These are phyloP conservation scores for Graphilbum fragrans DNA, from an alignment of 2,329 filamentous ascomycete genomes.

Conservation along the genomic window DNA sequence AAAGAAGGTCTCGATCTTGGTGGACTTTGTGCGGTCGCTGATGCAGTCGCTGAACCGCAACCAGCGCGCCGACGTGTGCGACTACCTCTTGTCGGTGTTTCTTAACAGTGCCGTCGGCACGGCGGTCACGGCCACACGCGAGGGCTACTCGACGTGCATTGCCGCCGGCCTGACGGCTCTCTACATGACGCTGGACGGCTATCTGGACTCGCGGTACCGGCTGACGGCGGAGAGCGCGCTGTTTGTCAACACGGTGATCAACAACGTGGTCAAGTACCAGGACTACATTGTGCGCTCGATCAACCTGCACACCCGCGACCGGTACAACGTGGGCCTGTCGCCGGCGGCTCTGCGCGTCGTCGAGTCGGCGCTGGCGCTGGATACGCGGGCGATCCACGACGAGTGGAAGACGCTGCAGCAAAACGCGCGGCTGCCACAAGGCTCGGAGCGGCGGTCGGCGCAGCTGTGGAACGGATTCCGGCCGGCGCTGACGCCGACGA, in stretches of 20 bases:
- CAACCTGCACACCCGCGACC: constrained; percentile 29
- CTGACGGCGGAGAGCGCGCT: constrained; percentile 25
- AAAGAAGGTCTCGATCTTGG: constrained; percentile 33
- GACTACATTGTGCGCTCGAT: constrained; percentile 45
- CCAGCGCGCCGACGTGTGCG: constrained; percentile 61
- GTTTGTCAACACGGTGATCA: constrained; percentile 53
- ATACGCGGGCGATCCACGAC: constrained; percentile 56
- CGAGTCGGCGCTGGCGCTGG: constrained; percentile 53
- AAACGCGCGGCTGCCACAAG: constrained; percentile 37
- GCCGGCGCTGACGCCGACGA: constrained; percentile 51
- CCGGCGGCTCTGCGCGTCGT: constrained; percentile 52
- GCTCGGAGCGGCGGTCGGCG: constrained; percentile 57
- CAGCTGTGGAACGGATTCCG: constrained; percentile 70
- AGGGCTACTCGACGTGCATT: constrained; percentile 49
- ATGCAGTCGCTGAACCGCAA: constrained; percentile 64
- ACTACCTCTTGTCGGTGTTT: constrained; percentile 64
- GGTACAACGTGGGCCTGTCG: constrained; percentile 37
- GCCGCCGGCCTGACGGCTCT: constrained; percentile 52
- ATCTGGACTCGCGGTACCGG: constrained; percentile 33
- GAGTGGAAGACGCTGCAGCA: constrained; percentile 56
- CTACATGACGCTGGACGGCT: constrained; percentile 42
- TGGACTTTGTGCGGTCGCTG: constrained; percentile 69
- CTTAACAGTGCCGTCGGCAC: constrained; percentile 26
- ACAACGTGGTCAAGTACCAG: constrained; percentile 51
- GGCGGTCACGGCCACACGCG: constrained; percentile 40